A percentile compares a stretch with the other conserved stretches of the same genome.
Conservation (phyloP, 805 yeast species). For the Hanseniaspora osmophila region DNA sequence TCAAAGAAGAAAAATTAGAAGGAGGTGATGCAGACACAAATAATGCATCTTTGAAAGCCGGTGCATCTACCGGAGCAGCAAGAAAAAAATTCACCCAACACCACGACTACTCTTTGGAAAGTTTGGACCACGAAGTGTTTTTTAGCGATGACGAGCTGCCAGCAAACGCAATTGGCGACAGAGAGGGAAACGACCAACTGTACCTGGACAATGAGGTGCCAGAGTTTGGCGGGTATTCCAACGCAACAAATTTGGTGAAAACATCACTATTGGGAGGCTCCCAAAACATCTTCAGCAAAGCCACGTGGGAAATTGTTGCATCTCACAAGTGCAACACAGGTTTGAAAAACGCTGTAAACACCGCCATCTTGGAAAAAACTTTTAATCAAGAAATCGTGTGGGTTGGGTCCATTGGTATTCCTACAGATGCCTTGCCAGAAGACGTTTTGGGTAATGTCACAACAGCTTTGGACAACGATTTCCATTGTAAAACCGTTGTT, state of each 20-base stretch:
- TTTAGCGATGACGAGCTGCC: constrained; percentile 4
- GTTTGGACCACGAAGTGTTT: not conserved
- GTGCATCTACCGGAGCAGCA: not conserved
- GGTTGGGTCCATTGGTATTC: constrained; percentile 90
- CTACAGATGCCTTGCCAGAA: constrained; percentile 66
- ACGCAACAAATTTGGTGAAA: constrained; percentile 31
- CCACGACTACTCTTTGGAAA: not conserved
- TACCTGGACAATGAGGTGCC: constrained; percentile 19
- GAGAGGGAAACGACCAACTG: not conserved
- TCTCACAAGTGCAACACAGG: constrained; percentile 76
- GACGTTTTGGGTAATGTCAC: constrained; percentile 41
- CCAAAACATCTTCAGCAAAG: constrained; percentile 27
- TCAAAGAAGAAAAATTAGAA: too few species aligned
- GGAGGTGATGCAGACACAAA: too few species aligned
- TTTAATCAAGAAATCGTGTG: constrained; percentile 35
- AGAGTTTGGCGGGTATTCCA: constrained; percentile 64
- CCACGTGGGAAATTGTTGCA: constrained; percentile 65
- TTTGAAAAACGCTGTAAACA: constrained; percentile 64
- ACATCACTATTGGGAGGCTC: constrained; percentile 24
- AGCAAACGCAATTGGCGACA: constrained; percentile 8
- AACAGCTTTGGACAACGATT: constrained; percentile 30
- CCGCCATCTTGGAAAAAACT: constrained; percentile 33
- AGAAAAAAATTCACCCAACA: not conserved
- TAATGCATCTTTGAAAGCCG: not conserved
- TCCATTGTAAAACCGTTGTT: constrained; percentile 49